Evolutionary conservation across 345 rosid genomes (phyloP).

Genomic region (Moricandia arvensis): DNA sequence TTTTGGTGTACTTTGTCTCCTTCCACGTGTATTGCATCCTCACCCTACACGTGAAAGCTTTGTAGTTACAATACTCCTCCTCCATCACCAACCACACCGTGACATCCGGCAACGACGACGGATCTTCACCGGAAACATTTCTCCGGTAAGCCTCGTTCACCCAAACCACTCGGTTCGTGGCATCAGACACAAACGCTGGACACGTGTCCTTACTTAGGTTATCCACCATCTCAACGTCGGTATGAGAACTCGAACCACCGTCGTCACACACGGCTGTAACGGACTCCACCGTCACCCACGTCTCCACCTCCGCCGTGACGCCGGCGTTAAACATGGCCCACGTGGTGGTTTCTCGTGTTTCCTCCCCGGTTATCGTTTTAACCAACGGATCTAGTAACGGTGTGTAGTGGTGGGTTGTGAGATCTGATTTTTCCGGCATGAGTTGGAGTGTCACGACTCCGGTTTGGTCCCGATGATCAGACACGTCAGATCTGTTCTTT

Average conservation of each 20-base stretch:
- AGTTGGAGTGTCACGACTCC: constrained; percentile 55
- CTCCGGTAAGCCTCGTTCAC: constrained; percentile 50
- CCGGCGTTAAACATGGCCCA: constrained; percentile 27
- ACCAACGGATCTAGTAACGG: constrained; percentile 14
- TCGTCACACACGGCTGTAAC: constrained; percentile 30
- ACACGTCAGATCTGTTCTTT: constrained; percentile 32
- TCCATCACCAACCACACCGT: constrained; percentile 51
- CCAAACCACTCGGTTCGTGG: constrained; percentile 42
- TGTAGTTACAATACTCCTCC: constrained; percentile 42
- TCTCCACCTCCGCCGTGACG: constrained; percentile 32
- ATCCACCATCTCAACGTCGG: constrained; percentile 42
- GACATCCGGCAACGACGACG: constrained; percentile 17
- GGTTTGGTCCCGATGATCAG: constrained; percentile 7
- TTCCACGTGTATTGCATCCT: constrained; percentile 56
- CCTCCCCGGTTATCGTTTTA: constrained; percentile 15
- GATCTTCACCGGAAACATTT: constrained; percentile 31
- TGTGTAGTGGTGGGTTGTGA: not conserved
- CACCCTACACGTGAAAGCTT: constrained; percentile 62
- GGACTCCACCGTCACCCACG: constrained; percentile 53
- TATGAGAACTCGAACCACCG: constrained; percentile 32
- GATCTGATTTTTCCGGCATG: constrained; percentile 46
- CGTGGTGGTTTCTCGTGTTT: constrained; percentile 19
- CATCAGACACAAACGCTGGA: constrained; percentile 55
- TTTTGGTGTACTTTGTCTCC: constrained; percentile 39
- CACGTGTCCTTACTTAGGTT: constrained; percentile 43